These are phyloP conservation scores for Scheffersomyces parashehatae DNA, from an alignment of 1,139 yeast species.

Conservation along the genomic window DNA sequence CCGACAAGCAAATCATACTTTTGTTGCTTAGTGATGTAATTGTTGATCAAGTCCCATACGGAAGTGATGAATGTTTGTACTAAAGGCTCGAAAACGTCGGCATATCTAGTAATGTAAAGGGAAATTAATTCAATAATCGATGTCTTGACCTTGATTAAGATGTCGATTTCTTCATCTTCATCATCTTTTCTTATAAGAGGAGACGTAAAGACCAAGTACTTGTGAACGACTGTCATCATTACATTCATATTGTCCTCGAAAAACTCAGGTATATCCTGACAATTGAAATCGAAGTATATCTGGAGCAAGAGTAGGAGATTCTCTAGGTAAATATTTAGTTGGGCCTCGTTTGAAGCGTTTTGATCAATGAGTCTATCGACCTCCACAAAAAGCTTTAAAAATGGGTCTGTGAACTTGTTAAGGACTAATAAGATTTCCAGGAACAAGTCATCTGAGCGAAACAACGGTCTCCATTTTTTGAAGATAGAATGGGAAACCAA, in stretches of 20 bases:
- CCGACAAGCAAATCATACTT: constrained; percentile 86
- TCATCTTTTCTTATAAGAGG: constrained; percentile 54
- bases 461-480: constrained; percentile 94
- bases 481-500: constrained; percentile 94
- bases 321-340: constrained; percentile 60
- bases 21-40: constrained; percentile 61
- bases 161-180: constrained; percentile 74
- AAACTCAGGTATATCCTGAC: constrained; percentile 97
- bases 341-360: constrained; percentile 43
- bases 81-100: constrained; percentile 80
- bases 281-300: constrained; percentile 88
- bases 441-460: constrained; percentile 87
- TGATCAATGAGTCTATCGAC: constrained; percentile 67
- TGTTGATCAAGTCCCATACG: constrained; percentile 76
- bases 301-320: constrained; percentile 72
- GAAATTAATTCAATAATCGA: constrained; percentile 83
- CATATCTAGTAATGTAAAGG: constrained; percentile 85
- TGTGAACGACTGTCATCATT: constrained; percentile 82
- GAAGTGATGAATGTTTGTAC: constrained; percentile 78
- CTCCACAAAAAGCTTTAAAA: constrained; percentile 61
- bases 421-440: constrained; percentile 85
- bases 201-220: constrained; percentile 66
- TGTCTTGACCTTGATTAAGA: constrained; percentile 73
- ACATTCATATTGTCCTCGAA: constrained; percentile 84
- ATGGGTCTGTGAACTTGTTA: constrained; percentile 83